Evolutionary conservation across 495 filamentous ascomycete species (phyloP), one percentile per base, ranked within the genome.

Genomic region (Extremus antarcticus): DNA sequence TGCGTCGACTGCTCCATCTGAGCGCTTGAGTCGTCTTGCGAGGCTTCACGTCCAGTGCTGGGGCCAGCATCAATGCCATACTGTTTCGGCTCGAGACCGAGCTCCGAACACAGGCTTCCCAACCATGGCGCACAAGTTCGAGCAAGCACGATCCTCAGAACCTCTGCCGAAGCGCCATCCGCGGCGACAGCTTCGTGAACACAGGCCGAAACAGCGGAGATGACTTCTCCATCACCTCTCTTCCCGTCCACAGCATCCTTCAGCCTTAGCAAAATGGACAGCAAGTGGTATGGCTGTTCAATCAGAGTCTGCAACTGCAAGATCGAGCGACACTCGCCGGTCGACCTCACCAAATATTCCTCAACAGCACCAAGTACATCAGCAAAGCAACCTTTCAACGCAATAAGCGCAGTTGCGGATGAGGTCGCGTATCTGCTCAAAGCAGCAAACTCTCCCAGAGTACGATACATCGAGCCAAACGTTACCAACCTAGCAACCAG

Each of bases 301-400:
- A 92, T 85, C 16, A 88, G 61, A 0, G 67, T 66, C 43, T 87
- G 82, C 2, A 94, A 73, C 62, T 91, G 85, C 1, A 97, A 71
- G 16, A 86, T 59, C 45, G 79, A 86, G 25, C 60, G 64, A 11
- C 76, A 55, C 58, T 3, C 68, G 63, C 7, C 71, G 70, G 48
- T 4, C 10, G 1, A 9, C 25, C 32, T 8, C 1, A 32, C 25
- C 7, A 63, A 7, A 19, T 39, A 9, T 9, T 25, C 35, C 39
- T 63, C 60, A 7, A 60, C 25, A 16, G 45, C 49, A 3, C 54
- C 45, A 25, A 63, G 68, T 19, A 83, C 68, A 2, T 71, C 70
- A 52, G 78, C 75, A 43, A 85, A 66, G 23, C 74, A 74, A 54
- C 77, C 77, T 7, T 80, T 83, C 19, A 90, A 66, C 1, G 86